A percentile compares a stretch with the other conserved stretches of the same genome.
Conservation (phyloP, 2,329 filamentous ascomycete genomes). For the Curvularia sp. region DNA sequence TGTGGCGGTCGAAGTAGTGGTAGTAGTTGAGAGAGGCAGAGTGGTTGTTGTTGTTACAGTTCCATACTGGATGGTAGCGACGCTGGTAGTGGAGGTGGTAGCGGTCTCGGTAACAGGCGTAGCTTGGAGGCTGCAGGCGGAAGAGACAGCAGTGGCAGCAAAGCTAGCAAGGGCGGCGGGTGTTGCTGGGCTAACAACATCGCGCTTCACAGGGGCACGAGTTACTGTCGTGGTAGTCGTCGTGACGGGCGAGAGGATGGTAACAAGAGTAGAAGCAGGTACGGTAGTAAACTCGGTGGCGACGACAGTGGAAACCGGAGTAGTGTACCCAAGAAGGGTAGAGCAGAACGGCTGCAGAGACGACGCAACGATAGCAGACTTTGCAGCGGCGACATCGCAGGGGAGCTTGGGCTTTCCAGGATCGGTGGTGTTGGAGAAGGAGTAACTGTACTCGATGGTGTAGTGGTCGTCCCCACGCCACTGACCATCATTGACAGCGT, state of each 20-base stretch:
- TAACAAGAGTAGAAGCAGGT: not conserved
- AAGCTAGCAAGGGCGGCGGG: not conserved
- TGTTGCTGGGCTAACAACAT: not conserved
- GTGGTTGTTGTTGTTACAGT: not conserved
- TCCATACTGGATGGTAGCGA: slow-evolving; percentile 14
- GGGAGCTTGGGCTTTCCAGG: slow-evolving; percentile 1
- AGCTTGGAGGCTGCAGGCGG: not conserved
- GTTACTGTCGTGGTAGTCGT: not conserved
- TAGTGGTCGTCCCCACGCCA: slow-evolving; percentile 9
- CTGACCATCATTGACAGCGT: slow-evolving; percentile 1
- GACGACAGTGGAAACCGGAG: not conserved
- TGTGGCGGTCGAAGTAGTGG: not conserved
- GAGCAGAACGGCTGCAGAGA: slow-evolving; percentile 5
- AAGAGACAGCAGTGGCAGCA: not conserved
- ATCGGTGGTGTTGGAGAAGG: not conserved
- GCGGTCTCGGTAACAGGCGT: not conserved
- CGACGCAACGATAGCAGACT: not conserved
- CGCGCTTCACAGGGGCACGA: not conserved
- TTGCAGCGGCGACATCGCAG: slow-evolving; percentile 3
- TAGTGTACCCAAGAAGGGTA: slow-evolving; percentile 1
- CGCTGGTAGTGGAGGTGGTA: not conserved
- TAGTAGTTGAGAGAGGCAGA: not conserved
- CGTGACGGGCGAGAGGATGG: not conserved
- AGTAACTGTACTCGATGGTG: slow-evolving; percentile 1
- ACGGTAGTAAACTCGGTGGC: not conserved